A percentile compares a stretch with the other conserved stretches of the same genome.
Evolutionary conservation across 441 rosid species (phyloP).

Genomic region (California macrophylla): DNA sequence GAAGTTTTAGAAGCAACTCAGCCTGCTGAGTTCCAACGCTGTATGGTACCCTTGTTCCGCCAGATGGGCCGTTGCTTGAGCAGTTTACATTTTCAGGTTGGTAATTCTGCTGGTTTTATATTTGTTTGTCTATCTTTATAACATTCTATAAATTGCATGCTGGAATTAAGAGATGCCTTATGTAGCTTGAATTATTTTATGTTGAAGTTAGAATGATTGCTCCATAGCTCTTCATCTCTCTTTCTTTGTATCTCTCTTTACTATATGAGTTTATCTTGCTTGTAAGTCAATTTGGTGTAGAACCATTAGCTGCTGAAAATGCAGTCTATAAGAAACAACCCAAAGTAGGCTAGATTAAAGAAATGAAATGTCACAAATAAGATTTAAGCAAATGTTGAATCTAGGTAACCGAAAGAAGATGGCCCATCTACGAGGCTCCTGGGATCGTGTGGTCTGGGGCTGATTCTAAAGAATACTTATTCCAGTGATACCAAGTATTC

Average conservation of each 20-base stretch:
- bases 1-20: conserved; percentile 84
- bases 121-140: neutral
- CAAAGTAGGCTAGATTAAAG: neutral
- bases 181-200: neutral
- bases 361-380: neutral
- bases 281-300: neutral
- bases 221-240: neutral
- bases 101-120: conserved; percentile 12
- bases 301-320: neutral
- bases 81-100: conserved; percentile 84
- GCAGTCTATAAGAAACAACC: neutral
- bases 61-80: conserved; percentile 67
- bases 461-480: neutral
- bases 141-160: neutral
- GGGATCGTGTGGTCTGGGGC: neutral
- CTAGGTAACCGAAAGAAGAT: neutral
- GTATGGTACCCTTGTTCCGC: conserved; percentile 78
- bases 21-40: conserved; percentile 71
- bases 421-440: too few species aligned
- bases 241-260: neutral
- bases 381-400: neutral
- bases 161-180: neutral
- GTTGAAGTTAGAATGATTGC: neutral
- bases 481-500: too few species aligned
- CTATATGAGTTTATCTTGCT: neutral